Base-by-base conservation (phyloP, 495 filamentous ascomycete species). In the Aspergillus nanangensis region DNA sequence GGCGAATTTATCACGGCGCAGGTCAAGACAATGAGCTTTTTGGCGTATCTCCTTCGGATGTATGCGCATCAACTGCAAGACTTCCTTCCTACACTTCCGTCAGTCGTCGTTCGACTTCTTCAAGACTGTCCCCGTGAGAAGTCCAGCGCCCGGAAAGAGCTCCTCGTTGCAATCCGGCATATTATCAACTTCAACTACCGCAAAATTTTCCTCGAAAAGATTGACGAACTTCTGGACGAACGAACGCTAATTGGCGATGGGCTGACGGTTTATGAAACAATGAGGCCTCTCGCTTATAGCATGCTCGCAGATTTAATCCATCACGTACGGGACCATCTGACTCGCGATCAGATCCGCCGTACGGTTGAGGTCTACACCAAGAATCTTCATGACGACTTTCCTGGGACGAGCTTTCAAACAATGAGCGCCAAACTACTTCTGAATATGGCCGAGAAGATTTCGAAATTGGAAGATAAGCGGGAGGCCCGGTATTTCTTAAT, bases 181-280 rank as follows among this genome's bases (percentile, higher is more conserved):
- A 97, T 96, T 53, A 96, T 97, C 67, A 99, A 99, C 63, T 97
- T 96, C 70, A 96, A 96, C 60, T 97, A 96, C 51, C 75, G 94
- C 43, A 93, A 87, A 60, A 95, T 98, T 17, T 99, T 97, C 62
- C 70, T 96, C 22, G 83, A 81, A 29, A 95, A 92, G 65, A 96
- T 99, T 58, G 90, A 96, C 55, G 90, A 96, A 57, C 78, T 99
- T 32, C 70, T 99, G 21, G 94, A 99, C 50, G 89, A 96, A 67
- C 72, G 87, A 47, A 96, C 90, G 0, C 65, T 99, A 29, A 94
- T 97, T 45, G 94, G 94, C 9, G 94, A 99, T 68, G 92, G 93
- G 1, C 67, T 97, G 20, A 97, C 94, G 0, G 93, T 97, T 2
- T 95, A 96, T 57, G 94, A 97, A 59, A 90, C 90, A 0, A 90